A percentile compares a stretch with the other conserved stretches of the same genome.
These are phyloP conservation scores for Glaciozyma antarctica DNA, from an alignment of 768 basidiomycete genomes.

Conservation along the genomic window DNA sequence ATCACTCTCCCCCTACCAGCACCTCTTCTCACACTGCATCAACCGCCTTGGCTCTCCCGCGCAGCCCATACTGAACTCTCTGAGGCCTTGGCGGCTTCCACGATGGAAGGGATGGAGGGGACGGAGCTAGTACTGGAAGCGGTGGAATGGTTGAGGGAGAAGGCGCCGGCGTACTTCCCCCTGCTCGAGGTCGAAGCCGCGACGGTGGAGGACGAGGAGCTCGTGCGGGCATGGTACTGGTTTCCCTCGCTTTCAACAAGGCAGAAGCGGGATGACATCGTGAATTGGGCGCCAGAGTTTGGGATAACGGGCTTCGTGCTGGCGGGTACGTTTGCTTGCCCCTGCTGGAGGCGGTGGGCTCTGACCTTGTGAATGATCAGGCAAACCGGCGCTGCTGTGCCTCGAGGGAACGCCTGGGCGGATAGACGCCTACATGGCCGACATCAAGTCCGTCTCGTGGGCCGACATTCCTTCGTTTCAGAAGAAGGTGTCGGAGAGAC, in stretches of 20 bases:
- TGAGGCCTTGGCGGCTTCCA: neutral
- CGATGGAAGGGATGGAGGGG: neutral
- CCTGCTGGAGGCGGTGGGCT: neutral
- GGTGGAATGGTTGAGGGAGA: constrained; percentile 28
- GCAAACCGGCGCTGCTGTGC: constrained; percentile 42
- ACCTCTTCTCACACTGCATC: constrained; percentile 6
- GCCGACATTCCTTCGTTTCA: constrained; percentile 43
- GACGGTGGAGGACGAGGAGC: constrained; percentile 11
- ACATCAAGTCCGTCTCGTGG: constrained; percentile 42
- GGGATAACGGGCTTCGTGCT: constrained; percentile 42
- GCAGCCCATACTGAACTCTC: constrained; percentile 7
- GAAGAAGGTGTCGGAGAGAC: constrained; percentile 42
- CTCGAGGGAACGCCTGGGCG: constrained; percentile 38
- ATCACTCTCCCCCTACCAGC: constrained; percentile 12
- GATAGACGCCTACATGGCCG: constrained; percentile 38
- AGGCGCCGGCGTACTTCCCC: neutral
- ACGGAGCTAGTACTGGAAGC: constrained; percentile 29
- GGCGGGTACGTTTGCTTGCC: constrained; percentile 21
- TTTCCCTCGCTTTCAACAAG: constrained; percentile 39
- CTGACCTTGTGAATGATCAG: constrained; percentile 23
- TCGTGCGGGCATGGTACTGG: constrained; percentile 41
- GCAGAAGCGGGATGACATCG: constrained; percentile 40
- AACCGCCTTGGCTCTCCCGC: constrained; percentile 30
- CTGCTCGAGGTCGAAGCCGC: neutral
- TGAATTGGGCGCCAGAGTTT: constrained; percentile 38